phyloP scores from a whole-genome alignment of 1,284 basidiomycete species.

The Coniferiporia weirii region DNA sequence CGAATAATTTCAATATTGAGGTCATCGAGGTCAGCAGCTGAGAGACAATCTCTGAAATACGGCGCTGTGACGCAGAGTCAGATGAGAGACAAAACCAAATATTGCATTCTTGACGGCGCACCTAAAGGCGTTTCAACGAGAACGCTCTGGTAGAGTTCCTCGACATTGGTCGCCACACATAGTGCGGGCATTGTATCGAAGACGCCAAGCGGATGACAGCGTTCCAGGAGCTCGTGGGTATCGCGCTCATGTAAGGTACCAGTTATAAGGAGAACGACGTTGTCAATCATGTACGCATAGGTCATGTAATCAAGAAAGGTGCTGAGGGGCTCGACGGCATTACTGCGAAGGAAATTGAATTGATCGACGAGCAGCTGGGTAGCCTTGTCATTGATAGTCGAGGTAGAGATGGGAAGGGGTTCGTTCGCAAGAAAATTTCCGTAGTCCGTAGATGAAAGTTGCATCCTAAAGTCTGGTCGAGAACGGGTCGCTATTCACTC shows the following conservation, averaged over 20 bases:
- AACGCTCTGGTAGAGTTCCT: conserved; percentile 96
- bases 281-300: conserved; percentile 99
- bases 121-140: conserved; percentile 96
- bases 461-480: conserved; percentile 81
- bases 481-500: background rate
- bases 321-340: conserved; percentile 86
- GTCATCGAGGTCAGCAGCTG: conserved; percentile 95
- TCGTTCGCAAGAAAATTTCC: conserved; percentile 98
- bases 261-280: conserved; percentile 95
- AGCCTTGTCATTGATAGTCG: conserved; percentile 93
- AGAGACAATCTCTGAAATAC: conserved; percentile 95
- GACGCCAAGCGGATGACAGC: conserved; percentile 95
- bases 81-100: background rate
- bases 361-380: conserved; percentile 94
- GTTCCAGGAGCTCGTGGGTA: conserved; percentile 92
- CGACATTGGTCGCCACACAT: conserved; percentile 99
- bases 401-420: conserved; percentile 90
- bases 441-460: conserved; percentile 95
- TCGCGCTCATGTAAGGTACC: conserved; percentile 97
- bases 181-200: conserved; percentile 99
- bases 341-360: conserved; percentile 91
- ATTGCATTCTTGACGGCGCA: conserved; percentile 33
- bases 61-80: conserved; percentile 58
- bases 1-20: conserved; percentile 99
- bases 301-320: conserved; percentile 99